Conservation (phyloP, 1,284 basidiomycete species). For the Malassezia vespertilionis region DNA sequence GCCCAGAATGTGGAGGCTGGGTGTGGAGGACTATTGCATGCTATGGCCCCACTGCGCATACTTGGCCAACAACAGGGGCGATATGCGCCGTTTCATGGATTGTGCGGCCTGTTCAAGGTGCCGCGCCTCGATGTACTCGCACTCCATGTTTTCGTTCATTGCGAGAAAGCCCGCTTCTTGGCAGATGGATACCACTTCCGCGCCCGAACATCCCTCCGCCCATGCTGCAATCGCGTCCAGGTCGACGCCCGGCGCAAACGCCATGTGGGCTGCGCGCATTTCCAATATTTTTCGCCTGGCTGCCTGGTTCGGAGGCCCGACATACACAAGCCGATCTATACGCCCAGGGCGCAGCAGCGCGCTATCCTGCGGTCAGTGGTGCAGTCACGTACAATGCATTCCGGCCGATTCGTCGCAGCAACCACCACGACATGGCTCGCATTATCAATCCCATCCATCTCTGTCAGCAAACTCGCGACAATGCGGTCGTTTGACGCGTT, state of each 20-base stretch:
- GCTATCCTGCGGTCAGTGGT: slow-evolving; percentile 58
- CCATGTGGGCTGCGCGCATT: slow-evolving; percentile 70
- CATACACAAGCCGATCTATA: slow-evolving; percentile 86
- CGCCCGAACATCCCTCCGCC: slow-evolving; percentile 79
- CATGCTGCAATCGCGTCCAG: slow-evolving; percentile 63
- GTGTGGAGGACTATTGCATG: neutral
- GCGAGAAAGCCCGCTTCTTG: slow-evolving; percentile 89
- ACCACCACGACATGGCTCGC: slow-evolving; percentile 82
- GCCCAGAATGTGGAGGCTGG: neutral
- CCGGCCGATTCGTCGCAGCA: slow-evolving; percentile 90
- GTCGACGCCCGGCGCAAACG: slow-evolving; percentile 60
- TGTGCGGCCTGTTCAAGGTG: slow-evolving; percentile 69
- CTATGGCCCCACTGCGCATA: slow-evolving; percentile 10
- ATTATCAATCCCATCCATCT: slow-evolving; percentile 93
- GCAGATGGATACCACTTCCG: slow-evolving; percentile 80
- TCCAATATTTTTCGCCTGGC: slow-evolving; percentile 73
- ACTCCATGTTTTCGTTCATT: slow-evolving; percentile 73
- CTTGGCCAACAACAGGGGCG: slow-evolving; percentile 56
- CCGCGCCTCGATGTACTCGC: slow-evolving; percentile 61
- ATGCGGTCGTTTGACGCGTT: slow-evolving; percentile 57
- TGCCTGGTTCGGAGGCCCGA: slow-evolving; percentile 72
- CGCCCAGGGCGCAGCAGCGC: slow-evolving; percentile 89
- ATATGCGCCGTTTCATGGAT: slow-evolving; percentile 69
- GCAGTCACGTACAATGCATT: slow-evolving; percentile 61
- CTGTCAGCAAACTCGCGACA: slow-evolving; percentile 82